Evolutionary conservation across 805 yeast genomes (phyloP).

Genomic region (Nakazawaea wickerhamii): DNA sequence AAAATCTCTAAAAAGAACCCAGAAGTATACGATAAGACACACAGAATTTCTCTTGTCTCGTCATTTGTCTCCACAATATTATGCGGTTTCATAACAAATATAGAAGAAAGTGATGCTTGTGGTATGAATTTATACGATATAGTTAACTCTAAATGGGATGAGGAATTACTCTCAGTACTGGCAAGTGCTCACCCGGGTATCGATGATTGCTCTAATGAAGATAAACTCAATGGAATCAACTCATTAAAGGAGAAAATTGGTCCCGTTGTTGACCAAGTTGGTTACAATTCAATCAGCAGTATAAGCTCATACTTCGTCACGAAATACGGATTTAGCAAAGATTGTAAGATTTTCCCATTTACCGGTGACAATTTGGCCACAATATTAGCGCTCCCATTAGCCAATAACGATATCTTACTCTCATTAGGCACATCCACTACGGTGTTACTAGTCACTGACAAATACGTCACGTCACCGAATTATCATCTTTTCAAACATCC

Average conservation of each 20-base stretch:
- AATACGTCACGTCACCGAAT: slow-evolving; percentile 70
- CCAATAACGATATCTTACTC: slow-evolving; percentile 69
- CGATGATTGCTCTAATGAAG: slow-evolving; percentile 29
- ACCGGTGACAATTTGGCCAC: slow-evolving; percentile 94
- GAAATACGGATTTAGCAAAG: slow-evolving; percentile 55
- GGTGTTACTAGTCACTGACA: slow-evolving; percentile 71
- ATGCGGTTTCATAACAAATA: slow-evolving; percentile 53
- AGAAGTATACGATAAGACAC: slow-evolving; percentile 48
- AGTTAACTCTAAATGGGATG: slow-evolving; percentile 47
- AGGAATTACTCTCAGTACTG: slow-evolving; percentile 48
- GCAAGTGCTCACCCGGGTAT: slow-evolving; percentile 43
- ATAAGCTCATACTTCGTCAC: slow-evolving; percentile 56
- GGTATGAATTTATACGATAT: slow-evolving; percentile 90
- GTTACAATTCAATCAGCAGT: slow-evolving; percentile 41
- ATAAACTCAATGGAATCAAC: slow-evolving; percentile 25
- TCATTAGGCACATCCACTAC: slow-evolving; percentile 94
- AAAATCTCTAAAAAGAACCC: slow-evolving; percentile 57
- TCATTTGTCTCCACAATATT: slow-evolving; percentile 71
- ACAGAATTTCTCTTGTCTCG: slow-evolving; percentile 68
- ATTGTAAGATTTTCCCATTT: slow-evolving; percentile 65
- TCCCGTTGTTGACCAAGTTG: slow-evolving; percentile 37
- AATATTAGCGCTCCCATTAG: slow-evolving; percentile 72
- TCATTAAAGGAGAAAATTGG: slow-evolving; percentile 52
- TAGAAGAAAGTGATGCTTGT: slow-evolving; percentile 86
- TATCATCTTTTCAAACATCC: slow-evolving; percentile 89